Evolutionary conservation across 1,284 basidiomycete genomes (phyloP).

Genomic region (Cutaneotrichosporon cavernicola): DNA sequence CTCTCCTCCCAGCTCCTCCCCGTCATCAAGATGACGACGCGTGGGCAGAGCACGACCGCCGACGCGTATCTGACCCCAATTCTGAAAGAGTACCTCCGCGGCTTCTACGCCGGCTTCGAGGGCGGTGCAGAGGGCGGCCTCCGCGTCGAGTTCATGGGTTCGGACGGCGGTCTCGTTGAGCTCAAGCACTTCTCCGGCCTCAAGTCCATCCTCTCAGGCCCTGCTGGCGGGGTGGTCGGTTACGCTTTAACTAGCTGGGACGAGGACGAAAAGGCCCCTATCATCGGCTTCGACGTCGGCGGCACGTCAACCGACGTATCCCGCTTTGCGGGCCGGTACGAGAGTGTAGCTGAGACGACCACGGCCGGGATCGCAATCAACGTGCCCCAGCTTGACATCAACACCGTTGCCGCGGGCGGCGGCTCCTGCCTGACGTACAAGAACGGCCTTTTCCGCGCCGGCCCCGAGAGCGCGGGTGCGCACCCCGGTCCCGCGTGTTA

Average conservation of each 20-base stretch:
- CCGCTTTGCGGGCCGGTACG: constrained; percentile 78
- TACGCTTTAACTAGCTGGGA: constrained; percentile 39
- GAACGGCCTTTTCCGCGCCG: constrained; percentile 75
- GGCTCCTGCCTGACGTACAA: constrained; percentile 76
- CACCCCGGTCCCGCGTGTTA: constrained; percentile 82
- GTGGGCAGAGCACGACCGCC: constrained; percentile 86
- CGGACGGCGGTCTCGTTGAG: constrained; percentile 80
- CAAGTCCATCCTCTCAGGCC: constrained; percentile 68
- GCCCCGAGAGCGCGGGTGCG: constrained; percentile 73
- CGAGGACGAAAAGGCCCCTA: constrained; percentile 28
- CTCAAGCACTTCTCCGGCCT: constrained; percentile 76
- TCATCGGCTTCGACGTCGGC: constrained; percentile 65
- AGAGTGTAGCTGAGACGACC: constrained; percentile 84
- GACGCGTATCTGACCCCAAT: constrained; percentile 97
- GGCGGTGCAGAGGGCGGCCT: constrained; percentile 52
- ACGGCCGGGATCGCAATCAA: constrained; percentile 87
- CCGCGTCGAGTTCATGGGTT: constrained; percentile 70
- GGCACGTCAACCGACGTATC: constrained; percentile 90
- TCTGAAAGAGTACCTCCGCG: constrained; percentile 76
- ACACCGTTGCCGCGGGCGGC: constrained; percentile 78
- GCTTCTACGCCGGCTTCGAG: constrained; percentile 80
- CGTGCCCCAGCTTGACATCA: constrained; percentile 81
- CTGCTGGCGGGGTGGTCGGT: constrained; percentile 45
- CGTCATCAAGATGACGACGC: constrained; percentile 90
- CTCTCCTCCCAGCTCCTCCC: constrained; percentile 82